These are phyloP conservation scores for Blastobotrys elegans DNA, from an alignment of 1,139 yeast species.

Conservation along the genomic window DNA sequence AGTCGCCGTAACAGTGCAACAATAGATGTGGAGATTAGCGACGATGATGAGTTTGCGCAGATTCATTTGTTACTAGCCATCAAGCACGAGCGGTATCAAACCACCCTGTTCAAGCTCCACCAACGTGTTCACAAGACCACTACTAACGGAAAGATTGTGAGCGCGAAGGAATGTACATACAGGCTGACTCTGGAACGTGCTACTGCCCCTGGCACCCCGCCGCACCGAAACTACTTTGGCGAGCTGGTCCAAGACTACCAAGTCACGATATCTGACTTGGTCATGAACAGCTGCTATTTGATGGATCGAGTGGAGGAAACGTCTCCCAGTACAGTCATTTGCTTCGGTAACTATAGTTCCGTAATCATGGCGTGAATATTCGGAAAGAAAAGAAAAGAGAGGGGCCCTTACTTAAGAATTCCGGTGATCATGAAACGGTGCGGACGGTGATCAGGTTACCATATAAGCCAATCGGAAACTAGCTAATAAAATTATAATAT, in stretches of 20 bases:
- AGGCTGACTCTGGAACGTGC: constrained; percentile 11
- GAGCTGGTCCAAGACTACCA: constrained; percentile 10
- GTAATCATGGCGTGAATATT: not conserved
- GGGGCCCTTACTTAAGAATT: no score
- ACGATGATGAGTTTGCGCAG: constrained; percentile 22
- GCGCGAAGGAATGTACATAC: constrained; percentile 20
- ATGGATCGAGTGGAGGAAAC: constrained; percentile 15
- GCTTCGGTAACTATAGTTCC: not conserved
- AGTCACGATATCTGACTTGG: constrained; percentile 20
- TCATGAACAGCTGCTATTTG: constrained; percentile 21
- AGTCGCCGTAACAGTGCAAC: not conserved
- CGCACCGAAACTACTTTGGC: constrained; percentile 18
- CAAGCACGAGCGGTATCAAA: constrained; percentile 8
- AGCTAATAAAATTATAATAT: no score
- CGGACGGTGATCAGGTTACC: no score
- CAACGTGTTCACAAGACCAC: constrained; percentile 20
- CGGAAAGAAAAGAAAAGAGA: no score
- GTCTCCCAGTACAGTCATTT: not conserved
- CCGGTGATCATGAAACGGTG: no score
- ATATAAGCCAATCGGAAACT: no score
- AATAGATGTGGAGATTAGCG: constrained; percentile 10
- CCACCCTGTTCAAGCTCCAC: constrained; percentile 15
- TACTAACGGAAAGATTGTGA: constrained; percentile 12
- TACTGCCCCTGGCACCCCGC: constrained; percentile 12
- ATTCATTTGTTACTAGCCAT: constrained; percentile 18